phyloP scores from a whole-genome alignment of 371 early-diverging fungal species.

The Scutellospora calospora region DNA sequence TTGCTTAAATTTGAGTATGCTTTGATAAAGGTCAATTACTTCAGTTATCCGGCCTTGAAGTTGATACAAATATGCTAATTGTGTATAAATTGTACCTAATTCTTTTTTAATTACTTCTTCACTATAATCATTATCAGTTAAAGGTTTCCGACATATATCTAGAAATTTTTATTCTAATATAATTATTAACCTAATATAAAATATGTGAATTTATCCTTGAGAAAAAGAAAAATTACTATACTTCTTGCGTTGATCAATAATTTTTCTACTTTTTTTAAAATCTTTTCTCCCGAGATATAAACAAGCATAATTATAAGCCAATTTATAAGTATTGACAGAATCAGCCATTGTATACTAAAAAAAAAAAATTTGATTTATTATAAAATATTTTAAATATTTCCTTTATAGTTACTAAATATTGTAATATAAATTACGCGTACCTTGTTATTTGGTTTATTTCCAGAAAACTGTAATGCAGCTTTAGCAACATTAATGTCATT shows the following conservation, averaged over 20 bases:
- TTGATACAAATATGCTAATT: slow-evolving; percentile 80
- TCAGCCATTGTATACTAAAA: slow-evolving; percentile 48
- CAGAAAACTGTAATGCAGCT: slow-evolving; percentile 65
- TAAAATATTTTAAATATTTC: background rate
- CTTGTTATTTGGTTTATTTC: slow-evolving; percentile 46
- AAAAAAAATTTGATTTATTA: background rate
- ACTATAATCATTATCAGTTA: slow-evolving; percentile 60
- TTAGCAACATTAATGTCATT: slow-evolving; percentile 69
- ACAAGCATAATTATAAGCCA: slow-evolving; percentile 77
- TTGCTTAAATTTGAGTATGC: slow-evolving; percentile 69
- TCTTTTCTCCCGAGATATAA: slow-evolving; percentile 65
- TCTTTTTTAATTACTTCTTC: slow-evolving; percentile 78
- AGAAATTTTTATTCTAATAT: slow-evolving; percentile 47
- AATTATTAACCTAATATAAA: slow-evolving; percentile 26
- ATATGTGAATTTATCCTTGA: background rate
- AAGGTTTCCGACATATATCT: slow-evolving; percentile 57
- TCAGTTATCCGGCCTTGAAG: slow-evolving; percentile 63
- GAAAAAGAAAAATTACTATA: slow-evolving; percentile 45
- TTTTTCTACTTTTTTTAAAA: slow-evolving; percentile 61
- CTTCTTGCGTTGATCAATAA: slow-evolving; percentile 64
- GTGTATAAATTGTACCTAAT: slow-evolving; percentile 70
- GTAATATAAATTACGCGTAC: slow-evolving; percentile 26
- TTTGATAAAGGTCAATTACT: slow-evolving; percentile 71
- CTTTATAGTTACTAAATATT: background rate
- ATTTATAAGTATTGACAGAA: slow-evolving; percentile 67